Evolutionary conservation across 495 filamentous ascomycete genomes (phyloP), one percentile per base, ranked within the genome.

Genomic region (Melanomma pulvis-pyrius): DNA sequence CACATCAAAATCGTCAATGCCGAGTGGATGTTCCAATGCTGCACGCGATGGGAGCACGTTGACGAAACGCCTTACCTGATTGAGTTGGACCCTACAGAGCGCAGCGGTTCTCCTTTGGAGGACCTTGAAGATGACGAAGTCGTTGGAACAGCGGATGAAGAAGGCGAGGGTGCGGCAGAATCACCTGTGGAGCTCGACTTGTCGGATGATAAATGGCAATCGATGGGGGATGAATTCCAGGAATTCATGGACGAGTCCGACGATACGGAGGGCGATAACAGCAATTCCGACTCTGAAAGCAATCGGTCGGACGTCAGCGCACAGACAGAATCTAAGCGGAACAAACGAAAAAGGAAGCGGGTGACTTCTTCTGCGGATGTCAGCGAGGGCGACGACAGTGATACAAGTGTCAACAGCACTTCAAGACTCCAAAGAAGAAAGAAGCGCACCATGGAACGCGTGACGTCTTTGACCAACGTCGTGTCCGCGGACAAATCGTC

Each of bases 1-100:
- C 84, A 81, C 22, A 87, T 98, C 77, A 91, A 92, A 73, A 93
- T 99, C 53, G 93, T 99, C 56, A 89, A 86, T 63, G 89, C 89
- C 29, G 88, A 90, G 68, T 99, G 94, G 94, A 84, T 99, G 30
- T 79, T 87, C 29, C 89, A 92, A 61, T 92, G 84, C 32, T 85
- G 97, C 59, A 86, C 83, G 2, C 85, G 85, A 69, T 98, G 93
- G 93, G 79, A 80, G 54, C 87, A 82, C 55, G 78, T 91, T 21
- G 84, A 90, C 28, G 93, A 97, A 74, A 81, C 80, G 3, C 85
- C 86, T 0, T 98, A 96, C 72, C 75, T 92, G 13, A 78, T 79
- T 56, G 71, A 79, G 44, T 58, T 73, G 12, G 74, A 74, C 22
- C 57, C 65, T 7, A 71, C 67, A 8, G 67, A 73, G 8, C 49